These are phyloP conservation scores for Plasmopara viticola DNA, from an alignment of 352 stramenopile genomes.

Conservation along the genomic window DNA sequence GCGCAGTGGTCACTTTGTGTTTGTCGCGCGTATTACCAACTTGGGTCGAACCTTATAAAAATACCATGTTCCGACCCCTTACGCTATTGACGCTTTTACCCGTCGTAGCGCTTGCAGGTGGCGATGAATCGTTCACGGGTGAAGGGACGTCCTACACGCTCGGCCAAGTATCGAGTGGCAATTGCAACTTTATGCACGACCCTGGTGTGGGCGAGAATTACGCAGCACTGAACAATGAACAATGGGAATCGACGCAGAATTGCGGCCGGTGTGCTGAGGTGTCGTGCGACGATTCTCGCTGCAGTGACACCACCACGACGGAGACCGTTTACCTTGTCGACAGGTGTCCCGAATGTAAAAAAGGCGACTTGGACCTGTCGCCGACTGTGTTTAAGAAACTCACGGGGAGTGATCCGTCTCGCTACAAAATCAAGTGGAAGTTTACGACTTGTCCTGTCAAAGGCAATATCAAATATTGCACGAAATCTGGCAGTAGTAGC, in stretches of 20 bases:
- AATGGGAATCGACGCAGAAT: slow-evolving; percentile 48
- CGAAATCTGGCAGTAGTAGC: slow-evolving; percentile 30
- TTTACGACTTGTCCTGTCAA: slow-evolving; percentile 38
- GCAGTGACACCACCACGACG: slow-evolving; percentile 26
- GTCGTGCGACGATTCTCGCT: slow-evolving; percentile 41
- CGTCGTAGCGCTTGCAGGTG: slow-evolving; percentile 8
- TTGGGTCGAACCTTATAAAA: neutral
- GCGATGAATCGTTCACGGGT: slow-evolving; percentile 30
- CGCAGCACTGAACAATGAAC: slow-evolving; percentile 45
- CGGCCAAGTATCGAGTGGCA: slow-evolving; percentile 27
- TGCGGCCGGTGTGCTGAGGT: slow-evolving; percentile 62
- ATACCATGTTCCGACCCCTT: slow-evolving; percentile 18
- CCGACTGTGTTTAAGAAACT: slow-evolving; percentile 34
- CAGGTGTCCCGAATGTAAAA: slow-evolving; percentile 49
- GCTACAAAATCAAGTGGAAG: slow-evolving; percentile 36
- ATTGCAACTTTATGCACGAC: slow-evolving; percentile 61
- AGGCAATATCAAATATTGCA: slow-evolving; percentile 39
- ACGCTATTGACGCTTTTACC: slow-evolving; percentile 14
- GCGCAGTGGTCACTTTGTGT: neutral
- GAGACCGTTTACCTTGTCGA: slow-evolving; percentile 55
- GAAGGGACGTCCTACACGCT: slow-evolving; percentile 45
- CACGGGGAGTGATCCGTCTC: slow-evolving; percentile 28
- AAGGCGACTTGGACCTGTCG: slow-evolving; percentile 44
- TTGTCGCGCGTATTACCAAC: neutral
- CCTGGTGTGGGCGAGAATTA: slow-evolving; percentile 38